phyloP scores from a whole-genome alignment of 2,329 filamentous ascomycete genomes.

The Coniosporium tulheliwenetii region DNA sequence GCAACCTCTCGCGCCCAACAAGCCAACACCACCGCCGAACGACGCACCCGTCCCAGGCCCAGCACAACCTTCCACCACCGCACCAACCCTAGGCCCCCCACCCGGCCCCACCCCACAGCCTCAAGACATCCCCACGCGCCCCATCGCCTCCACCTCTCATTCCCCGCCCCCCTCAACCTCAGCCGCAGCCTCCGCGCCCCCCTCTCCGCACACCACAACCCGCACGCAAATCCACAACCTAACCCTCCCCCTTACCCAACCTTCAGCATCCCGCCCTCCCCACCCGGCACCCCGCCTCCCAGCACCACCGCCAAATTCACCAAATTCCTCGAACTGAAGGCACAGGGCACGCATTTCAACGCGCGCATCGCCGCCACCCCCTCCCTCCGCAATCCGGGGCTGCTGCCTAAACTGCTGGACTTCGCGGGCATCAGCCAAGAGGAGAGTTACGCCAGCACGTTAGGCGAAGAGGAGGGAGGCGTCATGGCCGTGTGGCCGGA shows the following conservation, averaged over 20 bases:
- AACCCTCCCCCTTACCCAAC: slow-evolving; percentile 54
- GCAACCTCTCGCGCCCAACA: too few species aligned
- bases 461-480: not conserved
- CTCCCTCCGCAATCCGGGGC: slow-evolving; percentile 54
- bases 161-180: too few species aligned
- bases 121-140: slow-evolving; percentile 7
- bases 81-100: too few species aligned
- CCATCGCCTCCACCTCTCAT: too few species aligned
- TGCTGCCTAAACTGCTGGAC: slow-evolving; percentile 56
- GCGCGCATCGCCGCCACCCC: slow-evolving; percentile 50
- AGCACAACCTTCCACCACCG: too few species aligned
- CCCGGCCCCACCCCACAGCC: slow-evolving; percentile 7
- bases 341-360: slow-evolving; percentile 65
- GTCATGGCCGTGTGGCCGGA: slow-evolving; percentile 17
- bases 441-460: slow-evolving; percentile 40
- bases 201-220: slow-evolving; percentile 52
- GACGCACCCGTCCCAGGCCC: too few species aligned
- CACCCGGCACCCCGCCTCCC: slow-evolving; percentile 37
- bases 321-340: slow-evolving; percentile 63
- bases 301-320: slow-evolving; percentile 50
- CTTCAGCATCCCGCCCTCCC: slow-evolving; percentile 59
- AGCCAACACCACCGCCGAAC: too few species aligned
- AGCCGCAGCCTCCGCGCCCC: slow-evolving; percentile 8
- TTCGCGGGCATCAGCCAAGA: slow-evolving; percentile 45
- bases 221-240: slow-evolving; percentile 53